phyloP scores from a whole-genome alignment of 768 basidiomycete genomes.

The Tulasnella sp. region DNA sequence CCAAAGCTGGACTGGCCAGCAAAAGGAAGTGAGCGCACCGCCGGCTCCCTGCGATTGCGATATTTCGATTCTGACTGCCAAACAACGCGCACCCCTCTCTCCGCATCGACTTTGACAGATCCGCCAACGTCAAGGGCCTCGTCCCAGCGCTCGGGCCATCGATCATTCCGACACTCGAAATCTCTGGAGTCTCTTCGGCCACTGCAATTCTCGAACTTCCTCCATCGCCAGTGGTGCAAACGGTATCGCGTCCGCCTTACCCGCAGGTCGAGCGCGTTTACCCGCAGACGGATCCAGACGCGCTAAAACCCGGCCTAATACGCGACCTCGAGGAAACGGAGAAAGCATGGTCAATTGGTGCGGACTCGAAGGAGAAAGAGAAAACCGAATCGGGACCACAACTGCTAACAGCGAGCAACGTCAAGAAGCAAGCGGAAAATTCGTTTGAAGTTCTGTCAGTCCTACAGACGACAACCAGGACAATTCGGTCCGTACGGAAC shows the following conservation, averaged over 20 bases:
- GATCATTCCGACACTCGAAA: slow-evolving; percentile 29
- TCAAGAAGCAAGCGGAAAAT: slow-evolving; percentile 12
- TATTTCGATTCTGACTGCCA: neutral
- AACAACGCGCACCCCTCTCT: neutral
- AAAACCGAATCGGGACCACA: neutral
- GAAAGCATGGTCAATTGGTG: slow-evolving; percentile 57
- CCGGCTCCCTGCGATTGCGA: neutral
- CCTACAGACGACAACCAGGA: slow-evolving; percentile 73
- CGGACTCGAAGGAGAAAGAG: slow-evolving; percentile 1
- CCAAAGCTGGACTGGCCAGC: slow-evolving; percentile 74
- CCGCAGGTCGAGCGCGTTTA: slow-evolving; percentile 43
- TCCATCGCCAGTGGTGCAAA: slow-evolving; percentile 55
- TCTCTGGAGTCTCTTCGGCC: slow-evolving; percentile 1
- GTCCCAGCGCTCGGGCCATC: slow-evolving; percentile 68
- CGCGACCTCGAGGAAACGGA: slow-evolving; percentile 66
- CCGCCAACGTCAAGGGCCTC: slow-evolving; percentile 35
- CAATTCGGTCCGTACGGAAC: slow-evolving; percentile 78
- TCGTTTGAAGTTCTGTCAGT: slow-evolving; percentile 62
- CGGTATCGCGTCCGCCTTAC: slow-evolving; percentile 40
- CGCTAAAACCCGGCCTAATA: slow-evolving; percentile 69
- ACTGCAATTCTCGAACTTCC: slow-evolving; percentile 59
- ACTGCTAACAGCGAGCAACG: slow-evolving; percentile 7
- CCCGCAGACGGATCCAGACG: slow-evolving; percentile 71
- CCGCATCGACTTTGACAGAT: neutral
- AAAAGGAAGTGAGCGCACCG: slow-evolving; percentile 60